phyloP scores from a whole-genome alignment of 2,329 filamentous ascomycete genomes.

The Diaporthe citriasiana region DNA sequence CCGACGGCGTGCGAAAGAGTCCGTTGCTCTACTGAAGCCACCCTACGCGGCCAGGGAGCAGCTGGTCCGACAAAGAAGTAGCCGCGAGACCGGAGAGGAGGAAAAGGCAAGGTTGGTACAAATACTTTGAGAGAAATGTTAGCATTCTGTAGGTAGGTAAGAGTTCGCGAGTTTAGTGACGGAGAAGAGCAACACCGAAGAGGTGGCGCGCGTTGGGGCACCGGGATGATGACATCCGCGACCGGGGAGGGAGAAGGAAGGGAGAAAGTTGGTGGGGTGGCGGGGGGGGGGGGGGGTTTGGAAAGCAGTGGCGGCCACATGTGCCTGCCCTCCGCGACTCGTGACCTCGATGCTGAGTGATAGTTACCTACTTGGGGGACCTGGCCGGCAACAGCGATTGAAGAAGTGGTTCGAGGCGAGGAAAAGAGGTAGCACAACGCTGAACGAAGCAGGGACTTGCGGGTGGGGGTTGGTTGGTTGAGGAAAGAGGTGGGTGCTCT shows the following conservation, averaged over 20 bases:
- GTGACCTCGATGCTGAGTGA: neutral
- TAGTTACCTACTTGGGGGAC: neutral
- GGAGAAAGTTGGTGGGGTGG: too few relatives aligned
- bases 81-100: neutral
- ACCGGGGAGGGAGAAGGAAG: neutral
- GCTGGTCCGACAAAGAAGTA: neutral
- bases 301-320: neutral
- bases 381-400: neutral
- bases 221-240: neutral
- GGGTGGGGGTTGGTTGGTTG: neutral
- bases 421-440: neutral
- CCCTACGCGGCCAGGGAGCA: neutral
- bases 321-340: neutral
- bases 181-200: neutral
- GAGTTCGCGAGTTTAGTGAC: neutral
- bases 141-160: conserved; percentile 17
- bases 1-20: neutral
- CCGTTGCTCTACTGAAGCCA: conserved; percentile 14
- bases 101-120: neutral
- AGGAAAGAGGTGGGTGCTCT: neutral
- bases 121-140: conserved; percentile 6
- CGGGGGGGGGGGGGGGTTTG: too few relatives aligned
- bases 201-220: neutral
- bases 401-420: neutral
- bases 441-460: neutral